Base-by-base conservation (phyloP, 345 rosid species). In the Passiflora organensis region DNA sequence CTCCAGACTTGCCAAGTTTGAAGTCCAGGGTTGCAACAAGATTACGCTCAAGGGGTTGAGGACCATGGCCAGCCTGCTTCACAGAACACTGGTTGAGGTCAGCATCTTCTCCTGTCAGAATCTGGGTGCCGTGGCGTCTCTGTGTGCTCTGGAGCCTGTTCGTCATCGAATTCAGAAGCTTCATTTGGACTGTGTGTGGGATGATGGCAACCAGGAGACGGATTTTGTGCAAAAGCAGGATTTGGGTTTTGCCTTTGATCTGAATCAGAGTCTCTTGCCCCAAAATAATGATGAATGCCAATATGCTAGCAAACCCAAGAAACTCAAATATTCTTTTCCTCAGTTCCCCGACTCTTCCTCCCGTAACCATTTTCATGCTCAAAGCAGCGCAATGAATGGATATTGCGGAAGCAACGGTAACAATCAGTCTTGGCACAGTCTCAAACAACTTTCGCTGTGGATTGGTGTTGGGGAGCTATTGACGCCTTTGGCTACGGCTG, bases 131-230 rank as follows among this genome's bases (percentile, higher is more conserved):
- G 51, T 12, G 0, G 74, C 82, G 12, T 84, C 96, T 1, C 58
- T 87, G 44, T 72, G 67, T 14, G 80, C 97, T 0, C 17, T 89
- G 50, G 96, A 87, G 57, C 96, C 88, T 0, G 63, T 86, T 15
- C 62, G 73, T 17, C 80, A 82, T 44, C 67, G 70, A 50, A 80
- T 94, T 37, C 72, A 80, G 73, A 71, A 68, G 42, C 82, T 94
- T 34, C 96, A 87, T 61, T 72, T 93, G 0, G 99, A 93, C 50
- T 93, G 97, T 13, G 72, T 89, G 2, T 86, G 99, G 99, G 74
- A 76, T 57, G 79, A 53, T 24, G n/a, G 39, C 13, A 53, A 18
- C 44, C 45, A 22, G 17, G 65, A 59, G 5, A 38, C 39, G 20
- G 46, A 38, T 10, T 45, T 5, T 41, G 34, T 28, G 3, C 34